These are phyloP conservation scores for Nakazawaea holstii DNA, from an alignment of 805 yeast genomes.

Conservation along the genomic window DNA sequence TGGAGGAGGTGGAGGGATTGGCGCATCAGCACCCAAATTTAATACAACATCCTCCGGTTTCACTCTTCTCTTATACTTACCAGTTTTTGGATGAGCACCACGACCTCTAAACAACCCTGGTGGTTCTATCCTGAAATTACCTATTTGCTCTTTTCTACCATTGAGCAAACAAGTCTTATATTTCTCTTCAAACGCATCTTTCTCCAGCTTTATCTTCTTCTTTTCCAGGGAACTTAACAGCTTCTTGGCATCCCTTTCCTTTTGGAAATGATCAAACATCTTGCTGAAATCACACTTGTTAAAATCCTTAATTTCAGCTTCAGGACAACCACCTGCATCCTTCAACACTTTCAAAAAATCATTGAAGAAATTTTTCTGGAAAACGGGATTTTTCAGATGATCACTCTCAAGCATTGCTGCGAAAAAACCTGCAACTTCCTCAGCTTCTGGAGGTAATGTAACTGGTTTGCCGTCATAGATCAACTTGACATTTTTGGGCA, in stretches of 20 bases:
- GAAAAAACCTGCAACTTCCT: conserved; percentile 94
- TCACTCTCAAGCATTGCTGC: conserved; percentile 87
- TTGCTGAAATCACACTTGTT: conserved; percentile 70
- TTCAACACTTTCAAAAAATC: conserved; percentile 69
- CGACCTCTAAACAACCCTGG: conserved; percentile 96
- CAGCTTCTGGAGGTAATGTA: conserved; percentile 72
- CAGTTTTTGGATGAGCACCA: conserved; percentile 96
- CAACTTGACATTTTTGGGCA: conserved; percentile 73
- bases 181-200: conserved; percentile 72
- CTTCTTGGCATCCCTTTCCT: conserved; percentile 67
- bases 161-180: conserved; percentile 76
- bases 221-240: conserved; percentile 67
- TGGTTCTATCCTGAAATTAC: conserved; percentile 92
- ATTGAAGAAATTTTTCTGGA: conserved; percentile 79
- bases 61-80: conserved; percentile 82
- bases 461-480: conserved; percentile 76
- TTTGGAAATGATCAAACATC: conserved; percentile 69
- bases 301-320: conserved; percentile 48
- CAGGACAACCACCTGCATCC: conserved; percentile 61
- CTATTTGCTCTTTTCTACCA: conserved; percentile 88
- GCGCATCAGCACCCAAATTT: conserved; percentile 68
- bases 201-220: conserved; percentile 64
- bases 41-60: conserved; percentile 84
- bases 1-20: conserved; percentile 75
- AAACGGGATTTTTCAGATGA: conserved; percentile 81